Evolutionary conservation across 331 rosid species (phyloP).

Genomic region (Arachis monticola): DNA sequence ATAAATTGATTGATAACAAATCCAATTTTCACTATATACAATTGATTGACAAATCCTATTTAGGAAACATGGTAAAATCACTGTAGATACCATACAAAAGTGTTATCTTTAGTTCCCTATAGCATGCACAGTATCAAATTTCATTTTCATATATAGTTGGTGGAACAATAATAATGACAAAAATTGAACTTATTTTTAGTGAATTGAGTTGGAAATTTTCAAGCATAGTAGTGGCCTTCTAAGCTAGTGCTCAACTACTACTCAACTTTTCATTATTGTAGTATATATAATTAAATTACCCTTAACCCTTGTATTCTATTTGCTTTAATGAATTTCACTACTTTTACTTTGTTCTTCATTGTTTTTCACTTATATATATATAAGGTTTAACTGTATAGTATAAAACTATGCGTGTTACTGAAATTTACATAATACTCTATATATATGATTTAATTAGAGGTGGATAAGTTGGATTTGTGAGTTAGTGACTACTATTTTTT

Average conservation of each 20-base stretch:
- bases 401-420: too few species aligned
- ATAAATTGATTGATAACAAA: conserved; percentile 10
- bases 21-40: conserved; percentile 15
- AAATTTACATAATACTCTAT: too few species aligned
- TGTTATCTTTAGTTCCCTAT: conserved; percentile 13
- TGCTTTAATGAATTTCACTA: not conserved
- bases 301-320: not conserved
- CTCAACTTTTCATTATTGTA: not conserved
- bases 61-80: conserved; percentile 35
- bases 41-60: conserved; percentile 21
- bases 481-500: too few species aligned
- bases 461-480: too few species aligned
- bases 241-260: not conserved
- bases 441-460: too few species aligned
- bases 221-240: not conserved
- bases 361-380: too few species aligned
- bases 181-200: conserved; percentile 1
- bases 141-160: conserved; percentile 26
- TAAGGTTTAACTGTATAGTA: too few species aligned
- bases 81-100: conserved; percentile 3
- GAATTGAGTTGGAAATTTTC: not conserved
- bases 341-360: not conserved
- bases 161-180: conserved; percentile 13
- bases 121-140: not conserved
- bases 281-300: not conserved